Evolutionary conservation across 768 basidiomycete genomes (phyloP), one percentile per base, ranked within the genome.

Genomic region (Heimioporus sp.): DNA sequence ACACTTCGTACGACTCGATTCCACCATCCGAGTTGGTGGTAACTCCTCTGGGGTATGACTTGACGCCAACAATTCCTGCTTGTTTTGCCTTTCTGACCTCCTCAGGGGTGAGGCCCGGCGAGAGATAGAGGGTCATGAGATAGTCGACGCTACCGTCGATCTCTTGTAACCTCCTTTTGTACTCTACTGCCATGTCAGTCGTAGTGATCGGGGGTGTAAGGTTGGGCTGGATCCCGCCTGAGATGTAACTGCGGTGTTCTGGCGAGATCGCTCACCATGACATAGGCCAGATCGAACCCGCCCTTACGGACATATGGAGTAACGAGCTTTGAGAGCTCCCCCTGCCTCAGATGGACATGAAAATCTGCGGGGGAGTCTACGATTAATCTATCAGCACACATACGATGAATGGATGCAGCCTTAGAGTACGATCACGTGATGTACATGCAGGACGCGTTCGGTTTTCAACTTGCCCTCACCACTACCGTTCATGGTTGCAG

Each of bases 21-120:
- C 97, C 97, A 32, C 90, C 86, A 52, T 94, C 92, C 12, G 92
- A 95, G 69, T 98, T 96, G 34, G 97, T 99, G 20, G 97, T 99
- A 4, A 99, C 96, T 10, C 97, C 97, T 54, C 91, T 80, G 43
- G 97, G 97, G 68, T 99, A 99, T 15, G 91, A 94, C 72, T 99
- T 98, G 60, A 99, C 92, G 37, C 96, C 81, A 42, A 80, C 80
- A 55, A 99, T 81, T 17, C 97, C 96, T 16, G 89, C 87, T 34
- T 76, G 70, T 48, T 87, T 87, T 12, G 96, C 97, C 69, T 91
- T 95, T 62, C 80, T 79, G 61, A 98, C 86, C 65, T 97, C 93
- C 17, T 87, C 86, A 6, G 93, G 91, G 2, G 93, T 96, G 51
- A 98, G 80, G 44, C 89, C 86, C 0, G 88, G 87, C 36, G 87